Base-by-base conservation (phyloP, 768 basidiomycete species). In the Leccinum subtestaceum region DNA sequence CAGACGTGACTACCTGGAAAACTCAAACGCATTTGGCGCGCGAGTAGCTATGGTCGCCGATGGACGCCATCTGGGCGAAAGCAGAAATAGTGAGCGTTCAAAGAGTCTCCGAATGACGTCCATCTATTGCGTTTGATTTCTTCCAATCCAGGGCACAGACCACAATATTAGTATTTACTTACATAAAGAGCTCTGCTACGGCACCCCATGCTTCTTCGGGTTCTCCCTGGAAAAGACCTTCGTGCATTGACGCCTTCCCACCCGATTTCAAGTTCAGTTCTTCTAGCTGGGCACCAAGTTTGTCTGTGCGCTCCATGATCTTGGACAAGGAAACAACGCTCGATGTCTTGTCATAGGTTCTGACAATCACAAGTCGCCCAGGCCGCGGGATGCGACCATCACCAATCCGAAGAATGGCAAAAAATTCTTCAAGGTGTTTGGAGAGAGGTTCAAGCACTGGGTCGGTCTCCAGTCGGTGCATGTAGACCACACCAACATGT, bases 381-480 rank as follows among this genome's bases (percentile, higher is more conserved):
- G 29, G 29, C 29, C 29, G 46, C 5, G 55, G 65, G 21, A 5
- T 12, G 13, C 12, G n/a, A 9, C 6, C 4, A 0, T 29, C 5
- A 21, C n/a, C 5, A 21, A 57, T 40, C 17, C 19, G 8, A 31
- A 15, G 29, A 17, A 50, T 7, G 3, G 10, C 0, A 4, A 25
- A 15, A 11, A 66, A 31, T 17, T 58, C 65, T 2, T 7, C 5
- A n/a, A 67, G 55, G 47, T 66, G 59, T 3, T 4, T 2, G 0
- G 5, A 8, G 19, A 67, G 51, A 15, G 43, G 51, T 27, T 67
- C 55, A 15, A 21, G 23, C 1, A 4, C 10, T 15, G 65, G 66
- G 13, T 66, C 47, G 2, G 55, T 67, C 59, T 67, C 66, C 17
- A 59, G 36, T 21, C 65, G 57, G 45, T 66, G 63, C 53, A 61